Base-by-base conservation (phyloP, 2,329 filamentous ascomycete genomes). In the Penicillium sp. region DNA sequence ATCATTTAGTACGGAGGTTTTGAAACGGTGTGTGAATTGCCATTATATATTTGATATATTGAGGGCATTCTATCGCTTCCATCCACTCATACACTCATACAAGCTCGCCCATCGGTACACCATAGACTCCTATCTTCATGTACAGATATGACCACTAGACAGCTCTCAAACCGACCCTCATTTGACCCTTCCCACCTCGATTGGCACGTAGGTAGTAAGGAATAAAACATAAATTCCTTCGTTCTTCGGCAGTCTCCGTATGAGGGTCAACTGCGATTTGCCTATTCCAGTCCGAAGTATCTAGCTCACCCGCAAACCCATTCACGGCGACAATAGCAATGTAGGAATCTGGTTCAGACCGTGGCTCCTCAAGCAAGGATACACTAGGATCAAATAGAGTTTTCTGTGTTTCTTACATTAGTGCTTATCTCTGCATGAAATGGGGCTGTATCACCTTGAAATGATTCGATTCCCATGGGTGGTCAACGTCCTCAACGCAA, bases 401-500 rank as follows among this genome's bases (percentile, higher is more conserved):
- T 16, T 39, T 55, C 55, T 61, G 19, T 21, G 43, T 54, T 41
- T 14, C 39, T 41, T 22, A 22, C n/a, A 41, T 41, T 7, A 41
- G 39, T 22, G 11, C 19, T 22, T 41, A 5, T 21, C 10, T 41
- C 39, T 14, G 39, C 19, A 41, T 21, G 6, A 21, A 41, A 6
- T 5, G 14, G 39, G 39, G 19, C 37, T n/a, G 35, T 5, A 22
- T 49, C 54, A 68, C 64, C 62, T 68, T 63, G 55, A 67, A 68
- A 56, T 86, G 83, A 61, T 84, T 77, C 1, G 73, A 63, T 50
- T 82, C 83, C 81, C 82, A 85, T 0, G 70, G 35, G 55, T 86
- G 85, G 62, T 87, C 84, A 7, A 76, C 64, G 54, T 87, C 84
- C 64, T 88, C 85, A 4, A 82, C 77, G 56, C 84, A 87, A 68